Conservation (phyloP, 139 green algal genomes). For the Ettlia oleoabundans region DNA sequence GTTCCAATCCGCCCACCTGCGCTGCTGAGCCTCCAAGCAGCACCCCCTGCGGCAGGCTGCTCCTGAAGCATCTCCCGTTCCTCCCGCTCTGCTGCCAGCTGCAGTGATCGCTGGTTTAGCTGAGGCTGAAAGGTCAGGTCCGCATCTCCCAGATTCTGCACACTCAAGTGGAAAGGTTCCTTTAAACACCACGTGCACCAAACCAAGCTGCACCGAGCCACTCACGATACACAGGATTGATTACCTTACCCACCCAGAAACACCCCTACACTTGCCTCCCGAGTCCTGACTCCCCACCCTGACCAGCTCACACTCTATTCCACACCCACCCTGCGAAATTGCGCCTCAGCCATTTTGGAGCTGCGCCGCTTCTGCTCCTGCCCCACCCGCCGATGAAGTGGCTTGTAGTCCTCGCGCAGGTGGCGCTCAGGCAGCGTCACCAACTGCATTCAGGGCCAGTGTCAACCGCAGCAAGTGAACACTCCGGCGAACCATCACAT, state of each 20-base stretch:
- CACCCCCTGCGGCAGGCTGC: neutral
- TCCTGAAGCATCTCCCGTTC: conserved; percentile 13
- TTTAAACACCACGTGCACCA: too few species aligned
- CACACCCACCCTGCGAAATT: neutral
- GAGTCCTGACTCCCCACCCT: too few species aligned
- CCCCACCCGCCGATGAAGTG: conserved; percentile 37
- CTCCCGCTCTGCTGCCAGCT: conserved; percentile 37
- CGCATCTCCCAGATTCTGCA: conserved; percentile 24
- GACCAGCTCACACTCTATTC: neutral
- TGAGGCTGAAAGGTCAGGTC: conserved; percentile 43
- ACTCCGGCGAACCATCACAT: too few species aligned
- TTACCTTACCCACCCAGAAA: too few species aligned
- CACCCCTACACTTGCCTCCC: too few species aligned
- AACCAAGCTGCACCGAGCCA: too few species aligned
- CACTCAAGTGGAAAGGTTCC: neutral
- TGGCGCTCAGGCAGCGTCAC: conserved; percentile 8
- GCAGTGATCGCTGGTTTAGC: conserved; percentile 42
- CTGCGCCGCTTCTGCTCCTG: conserved; percentile 38
- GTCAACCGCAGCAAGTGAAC: too few species aligned
- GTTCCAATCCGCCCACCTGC: neutral
- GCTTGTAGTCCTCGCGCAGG: conserved; percentile 15
- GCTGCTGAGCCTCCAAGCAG: neutral
- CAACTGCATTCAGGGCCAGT: too few species aligned
- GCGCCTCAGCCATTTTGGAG: conserved; percentile 35
- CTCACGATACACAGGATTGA: too few species aligned